Evolutionary conservation across 352 stramenopile genomes (phyloP).

Genomic region (Pythium aquatile): DNA sequence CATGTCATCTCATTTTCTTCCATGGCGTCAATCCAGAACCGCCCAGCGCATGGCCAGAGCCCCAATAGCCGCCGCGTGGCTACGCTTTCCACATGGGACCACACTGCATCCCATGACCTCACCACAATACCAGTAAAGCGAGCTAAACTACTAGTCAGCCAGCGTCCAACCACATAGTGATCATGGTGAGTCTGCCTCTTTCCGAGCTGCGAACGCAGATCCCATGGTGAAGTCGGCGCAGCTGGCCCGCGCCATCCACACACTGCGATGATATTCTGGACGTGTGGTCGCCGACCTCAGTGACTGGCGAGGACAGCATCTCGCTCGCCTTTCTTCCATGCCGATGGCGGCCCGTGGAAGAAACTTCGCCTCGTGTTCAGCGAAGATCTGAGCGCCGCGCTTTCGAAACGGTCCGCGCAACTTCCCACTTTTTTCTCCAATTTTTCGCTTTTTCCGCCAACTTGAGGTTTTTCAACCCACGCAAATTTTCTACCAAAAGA

Average conservation of each 20-base stretch:
- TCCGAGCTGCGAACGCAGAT: background rate
- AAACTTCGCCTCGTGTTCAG: constrained; percentile 30
- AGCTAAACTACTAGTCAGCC: background rate
- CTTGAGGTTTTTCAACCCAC: constrained; percentile 1
- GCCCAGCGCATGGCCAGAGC: constrained; percentile 1
- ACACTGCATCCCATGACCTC: background rate
- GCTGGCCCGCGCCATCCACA: background rate
- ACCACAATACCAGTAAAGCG: no score
- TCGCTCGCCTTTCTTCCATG: constrained; percentile 23
- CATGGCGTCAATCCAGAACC: constrained; percentile 27
- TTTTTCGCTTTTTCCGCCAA: constrained; percentile 9
- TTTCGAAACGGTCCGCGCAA: constrained; percentile 14
- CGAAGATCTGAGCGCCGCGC: constrained; percentile 13
- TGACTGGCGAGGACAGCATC: constrained; percentile 9
- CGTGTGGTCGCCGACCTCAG: background rate
- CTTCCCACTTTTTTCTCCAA: constrained; percentile 6
- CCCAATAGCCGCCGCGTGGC: background rate
- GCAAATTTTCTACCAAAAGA: background rate
- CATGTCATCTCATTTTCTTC: constrained; percentile 17
- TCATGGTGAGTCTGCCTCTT: background rate
- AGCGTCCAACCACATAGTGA: background rate
- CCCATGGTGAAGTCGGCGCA: constrained; percentile 2
- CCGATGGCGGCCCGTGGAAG: constrained; percentile 16
- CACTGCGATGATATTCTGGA: constrained; percentile 4
- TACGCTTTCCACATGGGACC: background rate